Conservation (phyloP, 805 yeast genomes). For the Metschnikowia borealis region DNA sequence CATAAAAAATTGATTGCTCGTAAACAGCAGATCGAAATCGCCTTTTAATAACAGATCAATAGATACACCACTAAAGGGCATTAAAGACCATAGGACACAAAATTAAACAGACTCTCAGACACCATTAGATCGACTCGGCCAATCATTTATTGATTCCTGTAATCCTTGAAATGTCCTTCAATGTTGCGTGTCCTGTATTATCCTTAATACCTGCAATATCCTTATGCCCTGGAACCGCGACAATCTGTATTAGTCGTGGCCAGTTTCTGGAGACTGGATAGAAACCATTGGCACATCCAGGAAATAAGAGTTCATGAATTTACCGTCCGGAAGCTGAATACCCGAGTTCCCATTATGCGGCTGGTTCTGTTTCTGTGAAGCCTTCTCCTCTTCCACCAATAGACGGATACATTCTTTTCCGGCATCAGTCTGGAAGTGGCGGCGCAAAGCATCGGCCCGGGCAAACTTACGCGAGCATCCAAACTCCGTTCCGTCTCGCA, state of each 20-base stretch:
- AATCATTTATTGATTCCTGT: too few species aligned
- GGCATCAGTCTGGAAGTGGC: slow-evolving; percentile 46
- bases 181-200: too few species aligned
- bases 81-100: too few species aligned
- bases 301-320: slow-evolving; percentile 14
- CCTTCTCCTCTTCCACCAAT: slow-evolving; percentile 40
- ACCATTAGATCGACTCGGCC: too few species aligned
- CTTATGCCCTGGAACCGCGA: too few species aligned
- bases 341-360: slow-evolving; percentile 11
- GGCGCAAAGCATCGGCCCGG: slow-evolving; percentile 42
- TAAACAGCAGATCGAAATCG: too few species aligned
- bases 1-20: too few species aligned
- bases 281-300: slow-evolving; percentile 31
- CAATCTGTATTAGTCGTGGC: not conserved
- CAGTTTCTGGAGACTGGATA: slow-evolving; percentile 32
- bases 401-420: slow-evolving; percentile 40
- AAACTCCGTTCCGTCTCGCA: slow-evolving; percentile 47
- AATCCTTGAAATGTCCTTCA: too few species aligned
- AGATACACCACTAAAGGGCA: too few species aligned
- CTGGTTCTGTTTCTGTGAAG: slow-evolving; percentile 17
- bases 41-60: too few species aligned
- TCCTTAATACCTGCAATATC: too few species aligned
- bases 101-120: too few species aligned
- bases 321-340: slow-evolving; percentile 20
- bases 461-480: slow-evolving; percentile 47